phyloP scores from a whole-genome alignment of 2,329 filamentous ascomycete genomes.

The Fusarium beomiforme region DNA sequence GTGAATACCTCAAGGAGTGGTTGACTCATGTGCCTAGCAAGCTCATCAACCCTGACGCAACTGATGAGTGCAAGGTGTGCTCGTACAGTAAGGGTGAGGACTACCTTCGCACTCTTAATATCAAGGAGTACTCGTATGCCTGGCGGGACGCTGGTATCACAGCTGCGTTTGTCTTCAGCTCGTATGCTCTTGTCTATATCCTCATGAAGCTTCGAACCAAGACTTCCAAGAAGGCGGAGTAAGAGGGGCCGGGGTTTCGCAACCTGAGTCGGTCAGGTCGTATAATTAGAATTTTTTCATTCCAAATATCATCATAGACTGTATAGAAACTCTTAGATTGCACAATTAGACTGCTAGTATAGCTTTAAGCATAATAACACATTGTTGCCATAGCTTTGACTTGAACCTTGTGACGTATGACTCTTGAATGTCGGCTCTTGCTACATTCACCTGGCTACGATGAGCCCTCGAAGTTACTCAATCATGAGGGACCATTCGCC shows the following conservation, averaged over 20 bases:
- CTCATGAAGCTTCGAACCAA: conserved; percentile 62
- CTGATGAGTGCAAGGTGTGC: conserved; percentile 67
- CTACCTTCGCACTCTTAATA: conserved; percentile 68
- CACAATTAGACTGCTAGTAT: not conserved
- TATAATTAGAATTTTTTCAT: not conserved
- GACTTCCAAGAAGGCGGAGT: conserved; percentile 58
- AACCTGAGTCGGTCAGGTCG: not conserved
- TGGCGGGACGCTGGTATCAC: conserved; percentile 74
- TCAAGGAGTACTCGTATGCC: conserved; percentile 69
- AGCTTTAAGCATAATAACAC: not conserved
- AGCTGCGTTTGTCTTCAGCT: conserved; percentile 64
- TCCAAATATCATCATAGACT: conserved; percentile 1
- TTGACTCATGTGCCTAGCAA: conserved; percentile 55
- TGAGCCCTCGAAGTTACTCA: too few relatives aligned
- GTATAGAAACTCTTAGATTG: not conserved
- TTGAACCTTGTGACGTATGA: not conserved
- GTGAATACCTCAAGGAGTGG: conserved; percentile 65
- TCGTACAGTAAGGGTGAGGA: conserved; percentile 67
- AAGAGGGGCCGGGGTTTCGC: not conserved
- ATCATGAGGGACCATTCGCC: too few relatives aligned
- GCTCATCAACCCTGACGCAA: conserved; percentile 69
- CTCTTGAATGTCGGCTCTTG: too few relatives aligned
- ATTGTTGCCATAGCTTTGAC: too few relatives aligned
- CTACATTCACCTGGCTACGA: too few relatives aligned
- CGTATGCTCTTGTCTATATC: conserved; percentile 59